A percentile compares a stretch with the other conserved stretches of the same genome.
These are phyloP conservation scores for Rhodotorula sp. DNA, from an alignment of 1,284 basidiomycete genomes.

Conservation along the genomic window DNA sequence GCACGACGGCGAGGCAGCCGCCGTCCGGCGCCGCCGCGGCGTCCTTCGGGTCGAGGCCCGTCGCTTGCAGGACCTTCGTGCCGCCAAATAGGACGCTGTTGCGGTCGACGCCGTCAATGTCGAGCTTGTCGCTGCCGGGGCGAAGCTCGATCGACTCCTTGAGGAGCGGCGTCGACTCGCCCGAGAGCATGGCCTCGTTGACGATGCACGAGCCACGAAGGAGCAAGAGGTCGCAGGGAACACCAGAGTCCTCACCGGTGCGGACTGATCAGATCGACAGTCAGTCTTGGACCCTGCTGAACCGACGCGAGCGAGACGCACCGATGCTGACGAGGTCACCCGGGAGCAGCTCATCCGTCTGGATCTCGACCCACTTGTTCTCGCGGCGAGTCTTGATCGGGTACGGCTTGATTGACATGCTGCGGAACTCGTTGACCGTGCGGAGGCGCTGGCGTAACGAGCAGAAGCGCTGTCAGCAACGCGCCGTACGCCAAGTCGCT, in stretches of 20 bases:
- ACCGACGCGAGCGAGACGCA: slow-evolving; percentile 32
- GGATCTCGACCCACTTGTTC: slow-evolving; percentile 73
- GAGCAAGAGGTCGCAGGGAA: slow-evolving; percentile 87
- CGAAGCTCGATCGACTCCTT: slow-evolving; percentile 88
- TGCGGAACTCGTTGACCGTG: slow-evolving; percentile 89
- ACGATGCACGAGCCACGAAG: slow-evolving; percentile 88
- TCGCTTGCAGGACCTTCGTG: slow-evolving; percentile 87
- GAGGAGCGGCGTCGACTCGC: slow-evolving; percentile 89
- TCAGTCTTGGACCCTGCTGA: too few relatives aligned
- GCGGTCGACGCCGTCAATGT: slow-evolving; percentile 81
- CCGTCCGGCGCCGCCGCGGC: slow-evolving; percentile 66
- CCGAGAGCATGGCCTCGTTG: slow-evolving; percentile 96
- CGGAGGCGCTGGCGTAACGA: slow-evolving; percentile 65
- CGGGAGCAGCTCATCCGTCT: slow-evolving; percentile 81
- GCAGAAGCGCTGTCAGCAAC: slow-evolving; percentile 26
- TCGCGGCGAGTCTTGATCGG: slow-evolving; percentile 77
- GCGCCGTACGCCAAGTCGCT: background rate
- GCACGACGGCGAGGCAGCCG: slow-evolving; percentile 81
- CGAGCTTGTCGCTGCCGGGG: slow-evolving; percentile 71
- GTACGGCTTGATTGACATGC: slow-evolving; percentile 89
- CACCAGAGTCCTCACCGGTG: slow-evolving; percentile 75
- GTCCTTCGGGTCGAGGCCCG: slow-evolving; percentile 42
- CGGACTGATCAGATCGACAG: slow-evolving; percentile 56
- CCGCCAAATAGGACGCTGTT: slow-evolving; percentile 89
- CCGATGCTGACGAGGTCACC: slow-evolving; percentile 82